Base-by-base conservation (phyloP, 768 basidiomycete species). In the Tricholoma flavovirens region DNA sequence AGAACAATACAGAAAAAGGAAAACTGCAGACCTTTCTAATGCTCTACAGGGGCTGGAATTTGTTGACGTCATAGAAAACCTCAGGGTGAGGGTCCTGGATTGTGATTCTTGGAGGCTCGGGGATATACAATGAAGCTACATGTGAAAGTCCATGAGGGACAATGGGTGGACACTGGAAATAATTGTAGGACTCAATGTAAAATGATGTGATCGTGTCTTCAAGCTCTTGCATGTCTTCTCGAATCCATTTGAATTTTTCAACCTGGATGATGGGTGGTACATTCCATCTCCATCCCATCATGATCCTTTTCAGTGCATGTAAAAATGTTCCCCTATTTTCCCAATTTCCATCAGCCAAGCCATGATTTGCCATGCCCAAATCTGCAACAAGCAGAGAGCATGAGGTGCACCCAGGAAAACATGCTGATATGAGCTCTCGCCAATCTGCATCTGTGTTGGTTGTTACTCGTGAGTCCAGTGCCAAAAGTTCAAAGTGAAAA, bases 111-210 rank as follows among this genome's bases (percentile, higher is more conserved):
- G 24, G 21, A 19, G 54, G 55, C 8, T 33, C 19, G 14, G 19
- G 11, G 21, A 24, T 36, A 10, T 40, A 49, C 22, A 45, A 53
- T 30, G 45, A 26, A 21, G 54, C 26, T 11, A 2, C 22, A 46
- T 54, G 42, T 15, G 53, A 59, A 21, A 61, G 58, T 11, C 48
- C 32, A 22, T 21, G 17, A 15, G 57, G 55, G 26, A 61, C 45
- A 32, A 59, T 51, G 7, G 55, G 55, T 38, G 60, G 40, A 19
- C 19, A 55, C 17, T 36, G 14, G 36, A 61, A 61, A 43, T 59
- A 42, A 21, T 54, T 54, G 38, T 40, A 61, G 19, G 46, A 55
- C 32, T 61, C 49, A 0, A 40, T 53, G 48, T 58, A 61, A 21
- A 53, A 54, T 12, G 9, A 2, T 17, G 57, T 45, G 2, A 57